A percentile compares a stretch with the other conserved stretches of the same genome.
These are phyloP conservation scores for Jackrogersella minutella DNA, from an alignment of 495 filamentous ascomycete species.

Conservation along the genomic window DNA sequence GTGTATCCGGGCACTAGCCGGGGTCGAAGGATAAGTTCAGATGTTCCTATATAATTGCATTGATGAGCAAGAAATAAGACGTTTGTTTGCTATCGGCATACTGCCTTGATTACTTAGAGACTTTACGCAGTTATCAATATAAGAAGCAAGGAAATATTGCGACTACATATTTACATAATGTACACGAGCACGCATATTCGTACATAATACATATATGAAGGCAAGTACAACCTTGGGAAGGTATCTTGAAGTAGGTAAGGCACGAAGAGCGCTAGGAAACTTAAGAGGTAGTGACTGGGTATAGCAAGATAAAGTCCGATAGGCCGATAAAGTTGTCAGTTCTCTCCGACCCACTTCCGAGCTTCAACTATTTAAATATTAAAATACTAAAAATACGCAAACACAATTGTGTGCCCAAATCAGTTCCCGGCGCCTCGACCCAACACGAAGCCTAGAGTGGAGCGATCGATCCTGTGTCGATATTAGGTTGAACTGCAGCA, in stretches of 20 bases:
- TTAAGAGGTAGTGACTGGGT: neutral
- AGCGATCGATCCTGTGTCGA: conserved; percentile 8
- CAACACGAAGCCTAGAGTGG: conserved; percentile 13
- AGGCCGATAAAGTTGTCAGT: neutral
- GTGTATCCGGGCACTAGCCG: conserved; percentile 6
- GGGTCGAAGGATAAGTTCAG: conserved; percentile 5
- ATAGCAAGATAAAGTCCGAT: conserved; percentile 18
- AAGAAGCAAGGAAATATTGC: no score
- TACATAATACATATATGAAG: no score
- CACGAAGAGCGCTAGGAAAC: neutral
- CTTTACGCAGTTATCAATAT: no score
- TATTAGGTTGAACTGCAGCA: conserved; percentile 3
- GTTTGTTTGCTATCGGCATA: no score
- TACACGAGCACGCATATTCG: no score
- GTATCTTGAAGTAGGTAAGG: no score
- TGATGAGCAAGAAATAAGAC: no score
- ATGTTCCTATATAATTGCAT: conserved; percentile 4
- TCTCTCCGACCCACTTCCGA: conserved; percentile 13
- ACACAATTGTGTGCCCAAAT: conserved; percentile 18
- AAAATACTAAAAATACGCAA: neutral
- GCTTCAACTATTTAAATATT: conserved; percentile 5
- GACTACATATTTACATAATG: no score
- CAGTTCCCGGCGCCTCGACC: neutral
- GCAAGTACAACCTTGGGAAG: no score
- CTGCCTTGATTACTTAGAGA: no score